Evolutionary conservation across 176 grass and related monocot genomes (phyloP), one percentile per base, ranked within the genome.

Genomic region (Oryza longistaminata): DNA sequence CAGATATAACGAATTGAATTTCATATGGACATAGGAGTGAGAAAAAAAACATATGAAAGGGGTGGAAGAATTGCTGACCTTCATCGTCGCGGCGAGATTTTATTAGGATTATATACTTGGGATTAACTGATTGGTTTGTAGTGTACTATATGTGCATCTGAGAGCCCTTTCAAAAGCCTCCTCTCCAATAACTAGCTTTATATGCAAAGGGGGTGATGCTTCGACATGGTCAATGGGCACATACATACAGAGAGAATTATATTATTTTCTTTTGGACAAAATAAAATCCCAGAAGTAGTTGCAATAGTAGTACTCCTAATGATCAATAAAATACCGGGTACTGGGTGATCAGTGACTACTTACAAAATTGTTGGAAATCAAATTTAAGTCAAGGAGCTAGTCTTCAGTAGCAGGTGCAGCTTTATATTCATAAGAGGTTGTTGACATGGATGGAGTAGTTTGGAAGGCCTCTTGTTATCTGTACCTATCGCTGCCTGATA

Each of bases 11-110:
- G 27, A 15, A 53, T 26, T 49, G 6, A 65, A 44, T 44, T 22
- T 52, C 75, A 74, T 52, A 17, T 52, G 15, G 19, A 76, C 27
- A 19, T 2, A 4, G 44, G 21, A 19, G 43, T 74, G 42, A 49
- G 42, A 31, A 7, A 89, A 89, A 62, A 15, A 85, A 68, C 35
- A 60, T 33, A 71, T 31, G 4, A 72, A 62, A 10, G 13, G 13
- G 13, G 4, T 26, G 21, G 34, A 70, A 65, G 13, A 34, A 64
- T 65, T 35, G 44, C 33, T 40, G 52, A 87, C 89, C 85, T 90
- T 90, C 89, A 87, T 87, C 6, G 68, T 67, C 69, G 5, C 29
- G 3, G 29, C 39, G 70, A 83, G 62, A 69, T 37, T 39, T 68
- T 52, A 68, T 64, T 68, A 62, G 48, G 70, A 40, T 31, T 24